Evolutionary conservation across 192 early-diverging fungal genomes (phyloP), one percentile per base, ranked within the genome.

Genomic region (Backusella circina): DNA sequence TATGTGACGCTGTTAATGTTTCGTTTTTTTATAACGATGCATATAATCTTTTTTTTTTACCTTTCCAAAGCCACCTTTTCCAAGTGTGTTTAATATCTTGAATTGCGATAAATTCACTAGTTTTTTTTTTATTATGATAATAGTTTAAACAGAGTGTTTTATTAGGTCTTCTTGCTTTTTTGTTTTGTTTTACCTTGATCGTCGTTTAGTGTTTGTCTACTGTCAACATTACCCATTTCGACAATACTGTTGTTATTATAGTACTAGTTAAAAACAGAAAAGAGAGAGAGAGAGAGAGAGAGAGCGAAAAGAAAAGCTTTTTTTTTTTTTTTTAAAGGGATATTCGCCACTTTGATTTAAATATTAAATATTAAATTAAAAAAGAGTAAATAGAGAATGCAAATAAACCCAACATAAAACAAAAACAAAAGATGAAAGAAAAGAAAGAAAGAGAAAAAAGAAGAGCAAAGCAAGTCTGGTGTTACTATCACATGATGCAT

Each of bases 51-150:
- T 23, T 71, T 9, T 28, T 23, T 72, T 71, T 84, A 95, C 94
- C 88, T 95, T 96, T 50, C 95, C 95, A 80, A 96, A 96, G 3
- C 94, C 91, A 30, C 95, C 95, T 77, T 90, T 89, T 5, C 95
- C 95, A 77, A 96, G 89, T 65, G 89, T 88, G n/a, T 91, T 82
- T 32, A 93, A 84, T 65, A 96, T 82, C 50, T 92, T 88, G 84
- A 96, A 96, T 65, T 96, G 92, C 7, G 61, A 61, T 10, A 74
- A 65, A n/a, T 65, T 74, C 26, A 78, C 68, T 65, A n/a, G n/a
- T n/a, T n/a, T n/a, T n/a, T n/a, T n/a, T n/a, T n/a, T n/a, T n/a
- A n/a, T n/a, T n/a, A n/a, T n/a, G n/a, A n/a, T n/a, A n/a, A n/a
- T n/a, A n/a, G n/a, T 65, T 65, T 65, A 23, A 23, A 26, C 21